Conservation (phyloP, 1,139 yeast genomes). For the Hemisphaericaspora lyxosophila region DNA sequence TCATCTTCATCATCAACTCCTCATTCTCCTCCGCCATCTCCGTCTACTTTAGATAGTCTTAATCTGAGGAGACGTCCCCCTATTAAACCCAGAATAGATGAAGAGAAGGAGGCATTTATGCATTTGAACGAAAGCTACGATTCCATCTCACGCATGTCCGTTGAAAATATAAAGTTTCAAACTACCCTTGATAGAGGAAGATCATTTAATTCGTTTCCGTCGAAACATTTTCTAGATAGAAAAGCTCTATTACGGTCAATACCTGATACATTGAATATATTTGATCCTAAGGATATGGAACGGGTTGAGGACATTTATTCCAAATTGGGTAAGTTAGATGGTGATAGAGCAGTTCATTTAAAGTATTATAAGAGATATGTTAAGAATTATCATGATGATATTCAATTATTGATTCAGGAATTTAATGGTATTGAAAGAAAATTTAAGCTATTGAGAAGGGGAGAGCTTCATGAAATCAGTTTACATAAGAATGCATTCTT, state of each 20-base stretch:
- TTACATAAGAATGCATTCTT: constrained; percentile 3
- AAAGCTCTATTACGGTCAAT: constrained; percentile 31
- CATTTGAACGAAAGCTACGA: constrained; percentile 21
- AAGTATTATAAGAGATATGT: constrained; percentile 38
- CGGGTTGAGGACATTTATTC: constrained; percentile 34
- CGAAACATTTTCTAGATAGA: constrained; percentile 40
- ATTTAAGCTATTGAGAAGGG: constrained; percentile 21
- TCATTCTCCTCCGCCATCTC: not conserved
- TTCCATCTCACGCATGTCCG: constrained; percentile 39
- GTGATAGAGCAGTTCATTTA: constrained; percentile 39
- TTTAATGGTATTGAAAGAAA: constrained; percentile 39
- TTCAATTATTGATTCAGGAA: constrained; percentile 33
- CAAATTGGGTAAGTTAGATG: constrained; percentile 34
- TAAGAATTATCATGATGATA: constrained; percentile 34
- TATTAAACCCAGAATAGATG: not conserved
- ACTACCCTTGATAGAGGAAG: constrained; percentile 37
- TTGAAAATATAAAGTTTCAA: constrained; percentile 38
- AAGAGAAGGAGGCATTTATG: constrained; percentile 2
- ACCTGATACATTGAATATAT: constrained; percentile 41
- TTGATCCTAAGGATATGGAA: constrained; percentile 27
- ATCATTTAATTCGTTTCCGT: constrained; percentile 35
- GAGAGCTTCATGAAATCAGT: not conserved
- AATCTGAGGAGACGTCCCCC: not conserved
- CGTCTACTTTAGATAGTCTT: not conserved
- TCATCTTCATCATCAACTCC: not conserved